Conservation (phyloP, 768 basidiomycete species). For the Porpolomopsis calyptriformis region DNA sequence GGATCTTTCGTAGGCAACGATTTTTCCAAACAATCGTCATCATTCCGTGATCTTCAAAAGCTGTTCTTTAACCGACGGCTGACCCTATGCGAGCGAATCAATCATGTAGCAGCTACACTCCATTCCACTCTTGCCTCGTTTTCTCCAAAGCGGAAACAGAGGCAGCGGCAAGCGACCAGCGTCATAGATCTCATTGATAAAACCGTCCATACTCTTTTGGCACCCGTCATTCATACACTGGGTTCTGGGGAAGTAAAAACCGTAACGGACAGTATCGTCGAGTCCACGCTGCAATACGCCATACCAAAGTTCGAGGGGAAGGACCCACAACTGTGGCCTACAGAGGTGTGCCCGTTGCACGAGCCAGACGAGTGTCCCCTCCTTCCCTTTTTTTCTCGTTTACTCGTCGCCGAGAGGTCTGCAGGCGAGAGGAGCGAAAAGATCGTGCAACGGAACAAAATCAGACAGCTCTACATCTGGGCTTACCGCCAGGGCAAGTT, state of each 20-base stretch:
- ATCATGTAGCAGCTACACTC: constrained; percentile 50
- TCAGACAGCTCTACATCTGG: constrained; percentile 44
- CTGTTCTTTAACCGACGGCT: constrained; percentile 60
- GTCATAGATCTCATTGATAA: constrained; percentile 73
- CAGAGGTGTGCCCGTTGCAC: constrained; percentile 54
- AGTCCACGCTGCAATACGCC: constrained; percentile 68
- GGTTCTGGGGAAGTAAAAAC: constrained; percentile 53
- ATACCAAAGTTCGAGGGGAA: constrained; percentile 49
- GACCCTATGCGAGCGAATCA: constrained; percentile 52
- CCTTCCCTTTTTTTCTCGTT: constrained; percentile 40
- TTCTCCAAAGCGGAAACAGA: constrained; percentile 35
- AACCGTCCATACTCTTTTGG: constrained; percentile 49
- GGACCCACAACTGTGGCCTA: constrained; percentile 38
- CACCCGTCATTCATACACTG: constrained; percentile 36
- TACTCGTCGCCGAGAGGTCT: constrained; percentile 23
- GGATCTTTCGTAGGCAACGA: constrained; percentile 78
- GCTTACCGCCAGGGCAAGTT: constrained; percentile 55
- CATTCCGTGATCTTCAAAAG: constrained; percentile 41
- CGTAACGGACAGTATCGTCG: constrained; percentile 59
- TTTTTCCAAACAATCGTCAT: constrained; percentile 45
- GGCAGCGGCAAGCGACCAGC: constrained; percentile 48
- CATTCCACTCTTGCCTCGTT: constrained; percentile 41
- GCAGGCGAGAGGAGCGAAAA: constrained; percentile 18
- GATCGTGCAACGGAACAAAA: constrained; percentile 19
- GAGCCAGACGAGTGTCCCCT: constrained; percentile 45